Conservation (phyloP, 306 rosid species). For the Prunus davidiana region DNA sequence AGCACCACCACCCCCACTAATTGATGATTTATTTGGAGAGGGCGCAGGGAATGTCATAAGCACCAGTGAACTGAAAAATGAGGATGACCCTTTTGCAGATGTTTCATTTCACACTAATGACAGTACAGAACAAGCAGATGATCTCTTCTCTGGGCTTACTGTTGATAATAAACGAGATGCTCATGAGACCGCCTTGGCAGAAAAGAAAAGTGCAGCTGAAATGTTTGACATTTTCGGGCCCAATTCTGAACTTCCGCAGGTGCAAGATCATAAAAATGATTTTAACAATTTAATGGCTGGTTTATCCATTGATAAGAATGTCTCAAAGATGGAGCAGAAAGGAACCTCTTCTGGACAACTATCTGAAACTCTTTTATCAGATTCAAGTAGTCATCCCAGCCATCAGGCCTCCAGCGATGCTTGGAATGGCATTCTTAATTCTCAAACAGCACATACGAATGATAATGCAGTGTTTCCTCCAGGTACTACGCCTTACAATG, state of each 20-base stretch:
- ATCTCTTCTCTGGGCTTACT: constrained; percentile 82
- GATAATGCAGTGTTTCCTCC: constrained; percentile 58
- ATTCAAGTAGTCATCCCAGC: constrained; percentile 32
- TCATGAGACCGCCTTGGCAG: constrained; percentile 33
- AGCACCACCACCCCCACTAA: constrained; percentile 44
- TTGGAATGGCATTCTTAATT: constrained; percentile 47
- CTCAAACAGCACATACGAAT: constrained; percentile 53
- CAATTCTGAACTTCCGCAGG: constrained; percentile 32
- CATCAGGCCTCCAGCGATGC: constrained; percentile 38
- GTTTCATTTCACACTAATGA: constrained; percentile 75
- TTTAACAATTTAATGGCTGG: constrained; percentile 60
- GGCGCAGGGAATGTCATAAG: constrained; percentile 36
- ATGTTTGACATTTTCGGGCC: constrained; percentile 70
- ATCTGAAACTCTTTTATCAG: constrained; percentile 53
- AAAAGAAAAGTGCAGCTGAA: constrained; percentile 43
- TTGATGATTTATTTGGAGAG: constrained; percentile 91
- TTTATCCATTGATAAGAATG: constrained; percentile 56
- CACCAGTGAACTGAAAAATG: constrained; percentile 48
- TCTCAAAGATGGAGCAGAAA: constrained; percentile 45
- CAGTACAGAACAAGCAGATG: constrained; percentile 55
- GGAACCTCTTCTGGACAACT: constrained; percentile 38
- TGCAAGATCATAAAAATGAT: constrained; percentile 37
- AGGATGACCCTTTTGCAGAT: constrained; percentile 91
- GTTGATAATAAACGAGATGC: constrained; percentile 52
- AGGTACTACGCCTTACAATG: constrained; percentile 52